These are phyloP conservation scores for Didymellaceae sp. DNA, from an alignment of 2,329 filamentous ascomycete species.

Conservation along the genomic window DNA sequence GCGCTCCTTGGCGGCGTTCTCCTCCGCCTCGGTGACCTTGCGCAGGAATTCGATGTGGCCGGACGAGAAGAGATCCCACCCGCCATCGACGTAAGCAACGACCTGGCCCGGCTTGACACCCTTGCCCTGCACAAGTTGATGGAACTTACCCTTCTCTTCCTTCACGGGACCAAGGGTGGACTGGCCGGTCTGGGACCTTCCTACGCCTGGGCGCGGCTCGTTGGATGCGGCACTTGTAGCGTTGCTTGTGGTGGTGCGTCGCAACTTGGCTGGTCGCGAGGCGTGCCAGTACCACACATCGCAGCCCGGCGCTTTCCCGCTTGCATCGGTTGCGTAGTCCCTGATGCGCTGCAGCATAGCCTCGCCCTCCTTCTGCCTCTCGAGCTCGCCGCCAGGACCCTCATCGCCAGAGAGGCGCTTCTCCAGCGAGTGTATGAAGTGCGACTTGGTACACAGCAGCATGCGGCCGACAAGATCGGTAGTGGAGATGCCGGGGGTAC, in stretches of 20 bases:
- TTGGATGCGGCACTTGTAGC: slow-evolving; percentile 14
- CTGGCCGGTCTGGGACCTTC: slow-evolving; percentile 48
- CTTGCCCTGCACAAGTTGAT: slow-evolving; percentile 72
- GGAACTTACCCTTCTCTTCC: slow-evolving; percentile 71
- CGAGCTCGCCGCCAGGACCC: slow-evolving; percentile 71
- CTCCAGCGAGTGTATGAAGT: slow-evolving; percentile 86
- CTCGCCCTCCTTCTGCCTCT: slow-evolving; percentile 67
- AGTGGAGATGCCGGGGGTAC: slow-evolving; percentile 94
- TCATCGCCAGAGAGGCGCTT: slow-evolving; percentile 72
- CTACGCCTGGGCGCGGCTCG: slow-evolving; percentile 29
- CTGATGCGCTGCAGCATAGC: slow-evolving; percentile 79
- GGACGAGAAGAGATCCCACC: slow-evolving; percentile 95
- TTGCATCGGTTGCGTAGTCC: slow-evolving; percentile 87
- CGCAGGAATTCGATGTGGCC: slow-evolving; percentile 96
- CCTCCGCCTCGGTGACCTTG: slow-evolving; percentile 75
- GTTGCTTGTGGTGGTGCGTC: slow-evolving; percentile 42
- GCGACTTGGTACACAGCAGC: slow-evolving; percentile 91
- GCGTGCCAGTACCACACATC: slow-evolving; percentile 86
- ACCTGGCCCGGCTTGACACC: slow-evolving; percentile 77
- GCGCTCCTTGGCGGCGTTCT: slow-evolving; percentile 67
- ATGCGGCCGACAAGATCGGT: slow-evolving; percentile 98
- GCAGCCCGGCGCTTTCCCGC: slow-evolving; percentile 76
- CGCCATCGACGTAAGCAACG: slow-evolving; percentile 93
- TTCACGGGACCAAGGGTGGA: slow-evolving; percentile 42
- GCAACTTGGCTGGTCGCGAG: slow-evolving; percentile 52